Evolutionary conservation across 768 basidiomycete genomes (phyloP).

Genomic region (Tulasnella sp.): DNA sequence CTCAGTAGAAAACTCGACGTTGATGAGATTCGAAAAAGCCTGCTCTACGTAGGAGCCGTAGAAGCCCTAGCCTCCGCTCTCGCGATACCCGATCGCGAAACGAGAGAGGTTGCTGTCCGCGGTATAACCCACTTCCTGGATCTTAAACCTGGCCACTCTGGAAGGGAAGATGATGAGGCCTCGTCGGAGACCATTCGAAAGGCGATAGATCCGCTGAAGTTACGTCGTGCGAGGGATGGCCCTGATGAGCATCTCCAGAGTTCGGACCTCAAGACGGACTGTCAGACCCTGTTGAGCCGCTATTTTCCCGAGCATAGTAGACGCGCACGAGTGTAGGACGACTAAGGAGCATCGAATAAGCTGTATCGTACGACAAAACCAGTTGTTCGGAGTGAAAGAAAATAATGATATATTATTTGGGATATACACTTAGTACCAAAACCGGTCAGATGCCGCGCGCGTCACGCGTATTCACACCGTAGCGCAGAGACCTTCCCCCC

Average conservation of each 20-base stretch:
- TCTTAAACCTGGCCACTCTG: neutral
- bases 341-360: neutral
- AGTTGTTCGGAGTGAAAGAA: neutral
- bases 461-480: neutral
- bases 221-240: neutral
- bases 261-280: neutral
- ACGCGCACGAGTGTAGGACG: neutral
- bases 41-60: neutral
- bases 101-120: neutral
- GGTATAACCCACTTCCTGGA: neutral
- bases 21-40: neutral
- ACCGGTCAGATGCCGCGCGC: neutral
- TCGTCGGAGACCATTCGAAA: neutral
- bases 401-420: neutral
- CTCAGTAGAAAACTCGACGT: neutral
- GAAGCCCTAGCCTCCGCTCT: neutral
- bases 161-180: neutral
- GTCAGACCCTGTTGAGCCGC: neutral
- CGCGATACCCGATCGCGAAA: neutral
- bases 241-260: neutral
- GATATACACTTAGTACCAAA: neutral
- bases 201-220: neutral
- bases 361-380: neutral
- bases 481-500: neutral
- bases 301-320: neutral